These are phyloP conservation scores for Annulohypoxylon bovei DNA, from an alignment of 495 filamentous ascomycete species.

Conservation along the genomic window DNA sequence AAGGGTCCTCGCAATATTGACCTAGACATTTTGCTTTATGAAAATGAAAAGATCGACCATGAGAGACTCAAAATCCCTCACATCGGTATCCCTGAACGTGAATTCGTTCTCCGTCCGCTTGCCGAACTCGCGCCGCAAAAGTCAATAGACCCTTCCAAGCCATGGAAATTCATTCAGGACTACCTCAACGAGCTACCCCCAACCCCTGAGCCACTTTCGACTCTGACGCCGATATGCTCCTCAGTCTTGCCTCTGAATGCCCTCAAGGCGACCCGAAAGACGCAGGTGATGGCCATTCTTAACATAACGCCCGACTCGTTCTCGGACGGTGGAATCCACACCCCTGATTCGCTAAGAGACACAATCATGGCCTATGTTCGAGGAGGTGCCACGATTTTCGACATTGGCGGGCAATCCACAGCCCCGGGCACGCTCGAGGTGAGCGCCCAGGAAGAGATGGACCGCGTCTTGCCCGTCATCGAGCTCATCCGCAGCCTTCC, in stretches of 20 bases:
- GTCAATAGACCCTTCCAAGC: slow-evolving; percentile 56
- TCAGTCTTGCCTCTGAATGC: slow-evolving; percentile 68
- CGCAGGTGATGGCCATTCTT: slow-evolving; percentile 90
- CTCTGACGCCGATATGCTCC: slow-evolving; percentile 72
- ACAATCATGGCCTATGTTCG: slow-evolving; percentile 68
- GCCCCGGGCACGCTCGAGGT: slow-evolving; percentile 77
- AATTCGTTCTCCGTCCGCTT: slow-evolving; percentile 91
- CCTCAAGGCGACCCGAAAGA: slow-evolving; percentile 70
- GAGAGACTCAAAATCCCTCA: slow-evolving; percentile 86
- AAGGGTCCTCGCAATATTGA: slow-evolving; percentile 96
- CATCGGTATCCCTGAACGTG: slow-evolving; percentile 83
- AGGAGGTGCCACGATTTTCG: slow-evolving; percentile 82
- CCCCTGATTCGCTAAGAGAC: slow-evolving; percentile 45
- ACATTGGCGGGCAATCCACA: slow-evolving; percentile 93
- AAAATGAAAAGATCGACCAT: slow-evolving; percentile 69
- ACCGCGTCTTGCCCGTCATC: slow-evolving; percentile 82
- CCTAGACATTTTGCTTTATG: slow-evolving; percentile 91
- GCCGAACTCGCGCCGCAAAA: slow-evolving; percentile 80
- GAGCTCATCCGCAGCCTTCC: slow-evolving; percentile 74
- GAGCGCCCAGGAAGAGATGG: slow-evolving; percentile 74
- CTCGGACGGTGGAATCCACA: slow-evolving; percentile 83
- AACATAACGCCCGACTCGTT: slow-evolving; percentile 98
- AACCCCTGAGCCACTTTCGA: slow-evolving; percentile 64
- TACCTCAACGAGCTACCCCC: slow-evolving; percentile 72
- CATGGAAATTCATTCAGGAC: slow-evolving; percentile 63